Evolutionary conservation across 495 filamentous ascomycete species (phyloP), one percentile per base, ranked within the genome.

Genomic region (Jackrogersella minutella): DNA sequence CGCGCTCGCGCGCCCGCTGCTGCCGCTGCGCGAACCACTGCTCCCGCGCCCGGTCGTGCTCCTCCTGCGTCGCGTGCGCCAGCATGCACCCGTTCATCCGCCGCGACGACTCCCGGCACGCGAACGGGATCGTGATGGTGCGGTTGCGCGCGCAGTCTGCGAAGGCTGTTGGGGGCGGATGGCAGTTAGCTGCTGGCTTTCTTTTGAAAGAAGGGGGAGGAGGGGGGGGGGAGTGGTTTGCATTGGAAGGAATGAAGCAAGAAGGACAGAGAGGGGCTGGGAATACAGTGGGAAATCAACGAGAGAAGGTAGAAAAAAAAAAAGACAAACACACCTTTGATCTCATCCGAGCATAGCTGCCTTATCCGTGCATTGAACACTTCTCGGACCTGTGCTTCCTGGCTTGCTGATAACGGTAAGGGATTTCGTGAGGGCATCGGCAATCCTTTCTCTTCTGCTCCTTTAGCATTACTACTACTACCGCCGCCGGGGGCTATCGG

Each of bases 11-110:
- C 51, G 84, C 81, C 69, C 93, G 82, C 78, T 91, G 85, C 66
- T 89, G 82, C 64, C 86, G 83, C 43, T 80, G 82, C 43, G 86
- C 84, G 73, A 98, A 97, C 96, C 95, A 99, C 72, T 98, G 92
- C 74, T 96, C 92, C 26, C 95, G 82, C 65, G 95, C 95, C 14
- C 85, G 86, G 78, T 99, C 95, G 73, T 93, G 86, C 77, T 97
- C 90, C 55, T 86, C 88, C 52, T 85, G 90, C 37, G 90, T 95
- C 14, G 93, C 93, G 78, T 96, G 88, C 36, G 81, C 71, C 53
- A 93, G 76, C 94, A 99, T 97, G 79, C 95, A 99, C 51, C 79
- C 82, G 79, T 98, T 98, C 95, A 99, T 99, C 17, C 86, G 81
- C 33, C 88, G 85, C 40, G 91, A 90, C 68, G 93, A 82, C 7